A percentile compares a stretch with the other conserved stretches of the same genome.
phyloP scores from a whole-genome alignment of 768 basidiomycete species.

The Mycena kentingensis region DNA sequence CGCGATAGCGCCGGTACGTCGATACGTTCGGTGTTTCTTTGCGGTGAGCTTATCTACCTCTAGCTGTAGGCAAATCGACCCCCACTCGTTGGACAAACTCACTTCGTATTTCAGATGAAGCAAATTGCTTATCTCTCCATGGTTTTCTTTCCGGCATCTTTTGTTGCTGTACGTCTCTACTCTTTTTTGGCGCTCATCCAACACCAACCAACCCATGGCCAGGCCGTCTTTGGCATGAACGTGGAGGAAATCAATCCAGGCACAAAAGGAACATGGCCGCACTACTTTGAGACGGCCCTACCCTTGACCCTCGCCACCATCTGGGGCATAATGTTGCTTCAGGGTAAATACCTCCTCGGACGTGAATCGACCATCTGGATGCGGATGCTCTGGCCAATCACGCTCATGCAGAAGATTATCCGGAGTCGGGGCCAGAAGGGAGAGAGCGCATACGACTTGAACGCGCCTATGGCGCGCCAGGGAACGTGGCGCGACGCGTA shows the following conservation, averaged over 20 bases:
- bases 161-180: slow-evolving; percentile 45
- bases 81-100: no score
- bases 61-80: no score
- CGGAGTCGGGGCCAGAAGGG: not conserved
- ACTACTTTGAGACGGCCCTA: slow-evolving; percentile 47
- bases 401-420: slow-evolving; percentile 19
- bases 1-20: slow-evolving; percentile 49
- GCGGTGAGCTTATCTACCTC: not conserved
- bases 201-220: not conserved
- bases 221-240: slow-evolving; percentile 67
- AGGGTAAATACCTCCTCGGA: slow-evolving; percentile 43
- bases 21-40: not conserved
- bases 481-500: not conserved
- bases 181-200: not conserved
- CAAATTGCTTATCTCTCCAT: slow-evolving; percentile 65
- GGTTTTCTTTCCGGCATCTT: slow-evolving; percentile 61
- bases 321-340: slow-evolving; percentile 61
- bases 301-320: slow-evolving; percentile 49
- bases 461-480: not conserved
- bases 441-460: not conserved
- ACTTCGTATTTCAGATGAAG: slow-evolving; percentile 41
- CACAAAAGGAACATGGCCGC: slow-evolving; percentile 40
- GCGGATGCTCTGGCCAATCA: slow-evolving; percentile 41
- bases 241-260: slow-evolving; percentile 42
- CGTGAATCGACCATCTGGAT: slow-evolving; percentile 28